Base-by-base conservation (phyloP, 768 basidiomycete genomes). In the Trametes punicea region DNA sequence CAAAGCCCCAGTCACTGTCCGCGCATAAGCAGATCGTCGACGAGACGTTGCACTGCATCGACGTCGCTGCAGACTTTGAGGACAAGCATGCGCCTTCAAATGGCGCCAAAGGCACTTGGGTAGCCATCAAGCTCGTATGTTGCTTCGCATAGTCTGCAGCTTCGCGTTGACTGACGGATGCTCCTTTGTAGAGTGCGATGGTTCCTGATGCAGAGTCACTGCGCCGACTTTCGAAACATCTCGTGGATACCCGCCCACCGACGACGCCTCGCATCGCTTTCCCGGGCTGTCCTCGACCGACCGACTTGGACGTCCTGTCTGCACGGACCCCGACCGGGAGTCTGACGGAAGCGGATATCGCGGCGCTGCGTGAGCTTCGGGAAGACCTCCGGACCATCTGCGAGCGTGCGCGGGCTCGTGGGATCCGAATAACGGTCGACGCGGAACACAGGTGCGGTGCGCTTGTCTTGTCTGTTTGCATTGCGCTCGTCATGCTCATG, bases 11-110 rank as follows among this genome's bases (percentile, higher is more conserved):
- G 55, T 4, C 51, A 13, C 63, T 70, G 40, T 73, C 72, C 9
- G 71, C 75, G 9, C 78, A 90, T 70, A 83, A 85, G 66, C 78
- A 75, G 26, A 81, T 87, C 55, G 81, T 93, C 0, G 73, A 82
- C 20, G 93, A 96, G 72, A 89, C 88, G 66, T 73, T 92, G 29
- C 77, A 75, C 47, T 85, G 83, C 56, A 83, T 96, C 42, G 84
- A 93, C 57, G 81, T 87, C 13, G 86, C 86, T 0, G 93, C 87
- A 4, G 83, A 87, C 58, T 93, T 92, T 64, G 93, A 97, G 67
- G 84, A 85, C 23, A 62, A 65, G 45, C 59, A 51, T 36, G 52
- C 60, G 23, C 25, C 41, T 55, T 39, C 45, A 53, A 46, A 61
- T 3, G 60, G 60, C 6, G 79, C 78, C 5, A 74, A 86, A 18